Percentiles rank a stretch among this genome's conserved stretches.
phyloP scores from a whole-genome alignment of 1,284 basidiomycete species.

The Inonotus obliquus region DNA sequence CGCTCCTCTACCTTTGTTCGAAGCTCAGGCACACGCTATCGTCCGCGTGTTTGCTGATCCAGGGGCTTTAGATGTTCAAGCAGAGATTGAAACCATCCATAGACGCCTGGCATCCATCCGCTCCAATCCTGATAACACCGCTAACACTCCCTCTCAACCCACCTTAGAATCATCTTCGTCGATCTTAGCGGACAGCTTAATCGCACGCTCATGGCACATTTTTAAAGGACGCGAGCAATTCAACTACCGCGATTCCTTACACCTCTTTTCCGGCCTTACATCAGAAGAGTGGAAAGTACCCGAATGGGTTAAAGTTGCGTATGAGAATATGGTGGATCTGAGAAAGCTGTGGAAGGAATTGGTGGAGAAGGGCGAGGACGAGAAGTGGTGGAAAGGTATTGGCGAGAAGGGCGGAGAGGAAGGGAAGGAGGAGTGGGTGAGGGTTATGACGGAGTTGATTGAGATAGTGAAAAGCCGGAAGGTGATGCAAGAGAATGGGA shows the following conservation, averaged over 20 bases:
- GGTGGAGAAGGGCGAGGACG: slow-evolving; percentile 44
- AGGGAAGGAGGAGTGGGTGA: slow-evolving; percentile 70
- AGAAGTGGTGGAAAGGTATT: slow-evolving; percentile 55
- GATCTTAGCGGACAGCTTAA: slow-evolving; percentile 23
- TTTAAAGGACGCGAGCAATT: slow-evolving; percentile 54
- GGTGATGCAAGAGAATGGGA: not conserved
- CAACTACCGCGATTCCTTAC: slow-evolving; percentile 59
- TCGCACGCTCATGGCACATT: slow-evolving; percentile 53
- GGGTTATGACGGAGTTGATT: slow-evolving; percentile 38
- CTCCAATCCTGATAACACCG: slow-evolving; percentile 24
- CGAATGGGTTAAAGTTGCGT: slow-evolving; percentile 56
- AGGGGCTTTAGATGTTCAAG: slow-evolving; percentile 39
- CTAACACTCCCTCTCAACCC: slow-evolving; percentile 18
- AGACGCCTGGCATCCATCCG: slow-evolving; percentile 42
- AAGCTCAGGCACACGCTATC: slow-evolving; percentile 61
- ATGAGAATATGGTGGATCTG: slow-evolving; percentile 43
- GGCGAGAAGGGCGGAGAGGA: slow-evolving; percentile 51
- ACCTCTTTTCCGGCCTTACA: slow-evolving; percentile 38
- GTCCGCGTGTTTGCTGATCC: slow-evolving; percentile 50
- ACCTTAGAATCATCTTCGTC: not conserved
- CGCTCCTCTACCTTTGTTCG: slow-evolving; percentile 59
- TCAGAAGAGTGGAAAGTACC: slow-evolving; percentile 35
- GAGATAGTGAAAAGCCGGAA: not conserved
- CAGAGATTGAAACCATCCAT: slow-evolving; percentile 44
- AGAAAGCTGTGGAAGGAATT: slow-evolving; percentile 55